Evolutionary conservation across 2,329 filamentous ascomycete genomes (phyloP).

Genomic region (Aspergillus vadensis): DNA sequence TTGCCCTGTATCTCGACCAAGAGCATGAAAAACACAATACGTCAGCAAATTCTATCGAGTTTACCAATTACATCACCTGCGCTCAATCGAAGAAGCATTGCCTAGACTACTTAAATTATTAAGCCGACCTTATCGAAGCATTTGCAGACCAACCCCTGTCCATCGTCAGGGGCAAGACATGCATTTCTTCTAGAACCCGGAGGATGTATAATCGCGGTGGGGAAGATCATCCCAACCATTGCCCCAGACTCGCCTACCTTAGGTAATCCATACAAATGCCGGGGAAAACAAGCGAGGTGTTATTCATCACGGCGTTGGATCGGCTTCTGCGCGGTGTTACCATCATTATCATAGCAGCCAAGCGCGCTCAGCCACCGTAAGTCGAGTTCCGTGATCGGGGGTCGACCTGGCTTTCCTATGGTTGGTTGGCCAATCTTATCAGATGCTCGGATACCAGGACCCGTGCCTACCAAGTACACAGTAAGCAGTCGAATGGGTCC

Average conservation of each 20-base stretch:
- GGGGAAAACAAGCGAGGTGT: not conserved
- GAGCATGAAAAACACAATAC: no score
- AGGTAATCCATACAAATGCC: not conserved
- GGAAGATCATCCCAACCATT: not conserved
- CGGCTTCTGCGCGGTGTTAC: not conserved
- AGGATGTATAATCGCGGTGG: conserved; percentile 11
- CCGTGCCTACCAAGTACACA: not conserved
- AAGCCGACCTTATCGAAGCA: not conserved
- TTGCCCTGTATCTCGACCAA: not conserved
- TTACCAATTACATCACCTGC: no score
- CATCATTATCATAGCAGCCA: not conserved
- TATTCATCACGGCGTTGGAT: not conserved
- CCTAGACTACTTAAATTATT: no score
- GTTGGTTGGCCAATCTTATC: conserved; percentile 17
- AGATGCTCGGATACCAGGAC: conserved; percentile 13
- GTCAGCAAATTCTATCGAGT: no score
- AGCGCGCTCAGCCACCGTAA: not conserved
- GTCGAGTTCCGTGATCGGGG: not conserved
- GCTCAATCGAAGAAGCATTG: no score
- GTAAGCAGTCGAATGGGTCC: not conserved
- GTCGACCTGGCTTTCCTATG: not conserved
- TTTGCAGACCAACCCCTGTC: not conserved
- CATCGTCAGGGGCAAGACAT: not conserved
- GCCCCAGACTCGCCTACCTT: conserved; percentile 7
- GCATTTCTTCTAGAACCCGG: conserved; percentile 8